A percentile compares a stretch with the other conserved stretches of the same genome.
Conservation (phyloP, 2,329 filamentous ascomycete species). For the Orbilia ellipsospora region DNA sequence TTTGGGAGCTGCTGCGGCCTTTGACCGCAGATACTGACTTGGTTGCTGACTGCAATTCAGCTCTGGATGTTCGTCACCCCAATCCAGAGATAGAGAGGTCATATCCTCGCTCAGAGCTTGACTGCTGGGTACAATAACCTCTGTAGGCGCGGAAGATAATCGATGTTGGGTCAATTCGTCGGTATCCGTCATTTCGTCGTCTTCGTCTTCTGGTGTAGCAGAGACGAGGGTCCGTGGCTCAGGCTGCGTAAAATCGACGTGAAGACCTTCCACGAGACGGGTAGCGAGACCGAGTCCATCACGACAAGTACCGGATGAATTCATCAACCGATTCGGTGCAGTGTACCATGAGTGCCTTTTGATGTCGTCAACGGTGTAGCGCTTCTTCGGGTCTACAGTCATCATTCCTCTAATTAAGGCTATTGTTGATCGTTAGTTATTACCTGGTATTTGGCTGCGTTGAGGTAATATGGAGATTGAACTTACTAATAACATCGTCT, state of each 20-base stretch:
- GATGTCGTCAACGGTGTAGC: conserved; percentile 88
- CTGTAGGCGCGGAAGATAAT: conserved; percentile 29
- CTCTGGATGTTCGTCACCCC: conserved; percentile 45
- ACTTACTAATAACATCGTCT: conserved; percentile 71
- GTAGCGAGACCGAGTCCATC: conserved; percentile 90
- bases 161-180: conserved; percentile 15
- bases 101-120: conserved; percentile 48
- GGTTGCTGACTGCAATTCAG: conserved; percentile 68
- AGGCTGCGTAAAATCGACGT: conserved; percentile 83
- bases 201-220: conserved; percentile 59
- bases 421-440: conserved; percentile 17
- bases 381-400: conserved; percentile 76
- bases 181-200: conserved; percentile 60
- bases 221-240: conserved; percentile 66
- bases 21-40: conserved; percentile 80
- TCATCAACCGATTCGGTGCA: conserved; percentile 79
- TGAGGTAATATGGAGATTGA: background rate
- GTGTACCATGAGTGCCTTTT: conserved; percentile 96
- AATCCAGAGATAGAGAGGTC: conserved; percentile 46
- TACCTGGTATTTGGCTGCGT: background rate
- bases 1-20: conserved; percentile 67
- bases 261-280: conserved; percentile 89
- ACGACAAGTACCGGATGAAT: conserved; percentile 74
- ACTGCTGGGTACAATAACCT: conserved; percentile 32
- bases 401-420: conserved; percentile 91